Conservation (phyloP, 2,329 filamentous ascomycete species). For the Fonsecaea multimorphosa region DNA sequence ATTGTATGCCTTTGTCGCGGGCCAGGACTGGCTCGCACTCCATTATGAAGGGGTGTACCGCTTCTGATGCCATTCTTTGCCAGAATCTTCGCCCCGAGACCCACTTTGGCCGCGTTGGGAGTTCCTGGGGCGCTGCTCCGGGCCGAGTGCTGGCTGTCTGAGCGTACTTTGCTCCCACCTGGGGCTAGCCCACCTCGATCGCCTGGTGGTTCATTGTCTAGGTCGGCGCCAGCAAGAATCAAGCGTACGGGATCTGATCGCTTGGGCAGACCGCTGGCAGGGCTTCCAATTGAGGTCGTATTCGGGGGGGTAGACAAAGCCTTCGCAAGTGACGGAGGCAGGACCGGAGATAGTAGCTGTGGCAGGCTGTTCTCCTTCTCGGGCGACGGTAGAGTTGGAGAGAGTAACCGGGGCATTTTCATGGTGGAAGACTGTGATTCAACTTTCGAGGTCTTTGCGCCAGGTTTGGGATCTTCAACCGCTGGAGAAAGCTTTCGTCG, state of each 20-base stretch:
- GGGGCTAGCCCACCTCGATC: slow-evolving; percentile 24
- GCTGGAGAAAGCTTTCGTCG: slow-evolving; percentile 48
- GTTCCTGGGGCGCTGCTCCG: slow-evolving; percentile 32
- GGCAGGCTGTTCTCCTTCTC: slow-evolving; percentile 34
- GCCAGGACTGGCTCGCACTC: slow-evolving; percentile 35
- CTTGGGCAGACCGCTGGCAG: slow-evolving; percentile 24
- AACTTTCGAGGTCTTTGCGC: slow-evolving; percentile 5
- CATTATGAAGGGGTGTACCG: slow-evolving; percentile 30
- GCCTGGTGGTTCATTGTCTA: slow-evolving; percentile 20
- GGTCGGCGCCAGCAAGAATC: slow-evolving; percentile 32
- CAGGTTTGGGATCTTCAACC: slow-evolving; percentile 19
- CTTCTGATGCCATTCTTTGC: slow-evolving; percentile 23
- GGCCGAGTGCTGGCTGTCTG: slow-evolving; percentile 37
- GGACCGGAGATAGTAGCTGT: slow-evolving; percentile 35
- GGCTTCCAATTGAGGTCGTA: slow-evolving; percentile 24
- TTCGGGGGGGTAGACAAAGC: slow-evolving; percentile 29
- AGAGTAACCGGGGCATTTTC: slow-evolving; percentile 35
- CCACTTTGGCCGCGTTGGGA: slow-evolving; percentile 23
- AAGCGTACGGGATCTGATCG: slow-evolving; percentile 35
- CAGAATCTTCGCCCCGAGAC: slow-evolving; percentile 29
- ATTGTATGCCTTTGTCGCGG: slow-evolving; percentile 50
- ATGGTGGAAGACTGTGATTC: slow-evolving; percentile 22
- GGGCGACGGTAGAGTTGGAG: slow-evolving; percentile 37
- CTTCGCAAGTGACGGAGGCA: slow-evolving; percentile 37
- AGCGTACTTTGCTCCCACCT: slow-evolving; percentile 30